Evolutionary conservation across 306 rosid species (phyloP), one percentile per base, ranked within the genome.

Genomic region (Hylodesmum podocarpum): DNA sequence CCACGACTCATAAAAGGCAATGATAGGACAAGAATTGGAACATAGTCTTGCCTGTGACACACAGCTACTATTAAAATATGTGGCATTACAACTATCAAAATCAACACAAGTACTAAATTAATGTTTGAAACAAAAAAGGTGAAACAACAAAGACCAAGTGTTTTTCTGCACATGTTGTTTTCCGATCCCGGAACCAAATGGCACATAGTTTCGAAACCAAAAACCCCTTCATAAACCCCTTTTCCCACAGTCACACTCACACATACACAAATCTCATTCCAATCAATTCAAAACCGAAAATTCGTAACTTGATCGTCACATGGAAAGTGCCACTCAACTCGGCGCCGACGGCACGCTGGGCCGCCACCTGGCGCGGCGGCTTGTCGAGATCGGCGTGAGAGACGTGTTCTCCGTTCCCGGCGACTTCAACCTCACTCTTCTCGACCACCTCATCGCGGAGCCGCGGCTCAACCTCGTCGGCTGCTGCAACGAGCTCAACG

Each of bases 401-500:
- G 95, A 93, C 21, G 93, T 91, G 80, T 93, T 93, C 80, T 87
- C 91, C 13, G 96, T 93, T 27, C 89, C 96, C n/a, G 95, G 98
- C 4, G 98, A 91, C 85, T 91, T 93, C 88, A 93, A 93, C 55
- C 75, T 93, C 70, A 78, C 92, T 7, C 98, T 93, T 14, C 86
- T 93, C 18, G 98, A 93, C 77, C 90, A 93, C 82, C 72, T 93
- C 70, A 27, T 91, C 13, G 89, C 87, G 41, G 95, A 93, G 84
- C 96, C 96, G 0, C 57, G 31, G 61, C 93, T 93, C 81, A 87
- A 89, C 84, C 70, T 88, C 66, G 9, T 93, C 66, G 97, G 98
- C 67, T 93, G 98, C 88, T 93, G 98, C 78, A 93, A 91, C 82
- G 98, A 91, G 76, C 97, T 91, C 84, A 93, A 89, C 83, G 97